Conservation (phyloP, 1,284 basidiomycete species). For the Ustilago esculenta region DNA sequence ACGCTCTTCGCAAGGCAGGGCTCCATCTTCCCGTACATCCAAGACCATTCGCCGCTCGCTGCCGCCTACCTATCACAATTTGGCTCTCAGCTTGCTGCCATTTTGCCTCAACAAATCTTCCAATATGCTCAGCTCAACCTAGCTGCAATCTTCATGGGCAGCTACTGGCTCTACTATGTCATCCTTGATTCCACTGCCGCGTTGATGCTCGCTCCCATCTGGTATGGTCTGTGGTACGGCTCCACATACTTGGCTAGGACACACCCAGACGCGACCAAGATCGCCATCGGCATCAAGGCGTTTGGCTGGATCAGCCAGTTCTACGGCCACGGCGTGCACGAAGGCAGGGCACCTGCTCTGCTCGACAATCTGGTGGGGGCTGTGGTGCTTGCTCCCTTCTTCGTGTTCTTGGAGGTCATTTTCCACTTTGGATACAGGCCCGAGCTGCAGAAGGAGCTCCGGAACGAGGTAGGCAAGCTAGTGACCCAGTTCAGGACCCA, state of each 20-base stretch:
- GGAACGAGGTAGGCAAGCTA: slow-evolving; percentile 53
- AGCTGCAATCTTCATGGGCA: slow-evolving; percentile 39
- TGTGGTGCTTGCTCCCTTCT: slow-evolving; percentile 59
- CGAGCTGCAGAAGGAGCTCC: slow-evolving; percentile 54
- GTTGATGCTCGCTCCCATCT: slow-evolving; percentile 48
- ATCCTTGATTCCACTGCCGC: slow-evolving; percentile 52
- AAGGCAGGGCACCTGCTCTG: slow-evolving; percentile 56
- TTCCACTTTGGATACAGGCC: slow-evolving; percentile 59
- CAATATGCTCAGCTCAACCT: slow-evolving; percentile 40
- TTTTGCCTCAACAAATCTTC: slow-evolving; percentile 24
- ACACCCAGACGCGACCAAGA: slow-evolving; percentile 31
- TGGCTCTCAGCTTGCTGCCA: slow-evolving; percentile 17
- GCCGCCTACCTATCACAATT: slow-evolving; percentile 41
- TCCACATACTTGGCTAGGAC: slow-evolving; percentile 24
- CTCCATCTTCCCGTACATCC: slow-evolving; percentile 34
- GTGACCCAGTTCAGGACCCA: slow-evolving; percentile 45
- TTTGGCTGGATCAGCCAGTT: slow-evolving; percentile 59
- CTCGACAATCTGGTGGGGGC: slow-evolving; percentile 59
- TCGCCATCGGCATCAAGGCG: slow-evolving; percentile 37
- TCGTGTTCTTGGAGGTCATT: slow-evolving; percentile 58
- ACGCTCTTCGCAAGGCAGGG: slow-evolving; percentile 36
- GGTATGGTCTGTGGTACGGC: slow-evolving; percentile 39
- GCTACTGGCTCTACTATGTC: slow-evolving; percentile 56
- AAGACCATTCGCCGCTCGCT: slow-evolving; percentile 26
- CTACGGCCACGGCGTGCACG: slow-evolving; percentile 60